phyloP scores from a whole-genome alignment of 129 eudicot genomes.

The Logfia minima region DNA sequence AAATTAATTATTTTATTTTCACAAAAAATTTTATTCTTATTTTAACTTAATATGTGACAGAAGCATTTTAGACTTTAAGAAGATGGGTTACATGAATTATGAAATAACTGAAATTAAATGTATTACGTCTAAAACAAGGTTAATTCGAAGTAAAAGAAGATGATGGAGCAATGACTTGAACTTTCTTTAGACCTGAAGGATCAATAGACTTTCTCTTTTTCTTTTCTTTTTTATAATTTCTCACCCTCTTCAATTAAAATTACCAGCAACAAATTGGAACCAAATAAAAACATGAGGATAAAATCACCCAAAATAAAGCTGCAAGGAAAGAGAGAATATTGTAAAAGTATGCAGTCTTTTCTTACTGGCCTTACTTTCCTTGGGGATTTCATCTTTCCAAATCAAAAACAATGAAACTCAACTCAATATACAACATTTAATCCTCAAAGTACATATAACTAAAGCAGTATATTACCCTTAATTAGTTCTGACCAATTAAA shows the following conservation, averaged over 20 bases:
- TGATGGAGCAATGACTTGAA: too few relatives aligned
- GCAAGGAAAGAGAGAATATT: not conserved
- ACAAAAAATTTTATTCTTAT: too few relatives aligned
- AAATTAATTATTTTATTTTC: too few relatives aligned
- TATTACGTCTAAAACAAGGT: too few relatives aligned
- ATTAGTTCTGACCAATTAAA: not conserved
- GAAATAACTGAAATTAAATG: too few relatives aligned
- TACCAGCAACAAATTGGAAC: not conserved
- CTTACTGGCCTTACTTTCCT: not conserved
- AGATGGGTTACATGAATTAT: not conserved
- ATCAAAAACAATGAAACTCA: not conserved
- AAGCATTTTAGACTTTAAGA: too few relatives aligned
- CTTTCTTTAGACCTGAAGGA: too few relatives aligned
- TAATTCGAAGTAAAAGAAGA: too few relatives aligned
- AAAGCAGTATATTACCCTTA: not conserved
- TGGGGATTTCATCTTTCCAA: slow-evolving; percentile 2
- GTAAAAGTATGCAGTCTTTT: slow-evolving; percentile 3
- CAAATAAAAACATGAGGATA: not conserved
- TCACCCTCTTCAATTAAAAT: too few relatives aligned
- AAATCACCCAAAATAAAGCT: not conserved
- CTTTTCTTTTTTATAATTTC: too few relatives aligned
- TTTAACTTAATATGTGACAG: not conserved
- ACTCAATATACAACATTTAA: slow-evolving; percentile 12
- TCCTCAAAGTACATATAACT: not conserved
- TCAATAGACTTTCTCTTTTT: too few relatives aligned